phyloP scores from a whole-genome alignment of 305 asterid species.

The Fraxinus latifolia region DNA sequence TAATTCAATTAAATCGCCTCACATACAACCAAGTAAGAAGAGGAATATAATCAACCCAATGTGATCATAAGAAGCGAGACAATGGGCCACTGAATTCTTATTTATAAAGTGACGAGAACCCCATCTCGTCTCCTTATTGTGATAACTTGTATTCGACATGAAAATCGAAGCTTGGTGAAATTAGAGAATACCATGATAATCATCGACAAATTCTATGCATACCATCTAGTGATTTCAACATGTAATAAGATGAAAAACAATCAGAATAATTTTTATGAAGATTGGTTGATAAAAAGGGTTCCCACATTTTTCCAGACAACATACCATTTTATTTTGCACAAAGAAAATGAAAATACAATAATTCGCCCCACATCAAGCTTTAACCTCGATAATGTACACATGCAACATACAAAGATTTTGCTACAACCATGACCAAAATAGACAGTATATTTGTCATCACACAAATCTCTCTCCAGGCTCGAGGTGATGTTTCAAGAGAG shows the following conservation, averaged over 20 bases:
- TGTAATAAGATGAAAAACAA: not conserved
- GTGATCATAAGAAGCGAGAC: too few relatives aligned
- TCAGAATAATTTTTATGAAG: not conserved
- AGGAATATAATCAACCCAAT: too few relatives aligned
- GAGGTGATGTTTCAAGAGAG: not conserved
- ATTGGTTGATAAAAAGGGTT: not conserved
- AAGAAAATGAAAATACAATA: not conserved
- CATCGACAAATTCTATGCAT: not conserved
- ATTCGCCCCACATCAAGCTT: not conserved
- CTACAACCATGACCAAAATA: not conserved
- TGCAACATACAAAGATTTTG: not conserved
- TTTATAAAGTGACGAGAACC: not conserved
- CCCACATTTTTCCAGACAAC: not conserved
- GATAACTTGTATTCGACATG: not conserved
- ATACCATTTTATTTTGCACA: not conserved
- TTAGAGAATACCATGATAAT: not conserved
- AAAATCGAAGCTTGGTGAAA: not conserved
- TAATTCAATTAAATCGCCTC: not conserved
- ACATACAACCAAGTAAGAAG: not conserved
- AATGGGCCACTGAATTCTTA: too few relatives aligned
- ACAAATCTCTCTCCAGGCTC: not conserved
- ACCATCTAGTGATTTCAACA: not conserved
- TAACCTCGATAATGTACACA: not conserved
- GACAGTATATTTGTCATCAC: not conserved
- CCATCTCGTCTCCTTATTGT: not conserved